A percentile compares a stretch with the other conserved stretches of the same genome.
Conservation (phyloP, 306 rosid genomes). For the Chamaecrista fasciculata region DNA sequence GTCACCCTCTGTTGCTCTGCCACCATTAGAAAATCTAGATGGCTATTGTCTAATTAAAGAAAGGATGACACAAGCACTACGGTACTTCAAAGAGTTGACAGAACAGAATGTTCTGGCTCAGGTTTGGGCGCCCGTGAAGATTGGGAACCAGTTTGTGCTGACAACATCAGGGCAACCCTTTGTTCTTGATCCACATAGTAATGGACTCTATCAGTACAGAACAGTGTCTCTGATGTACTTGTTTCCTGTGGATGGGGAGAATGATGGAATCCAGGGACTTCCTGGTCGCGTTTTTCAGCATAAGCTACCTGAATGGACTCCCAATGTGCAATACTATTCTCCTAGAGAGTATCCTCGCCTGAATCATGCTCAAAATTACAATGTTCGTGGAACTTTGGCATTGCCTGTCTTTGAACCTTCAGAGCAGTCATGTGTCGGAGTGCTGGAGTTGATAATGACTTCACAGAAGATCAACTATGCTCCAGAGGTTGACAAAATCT, state of each 20-base stretch:
- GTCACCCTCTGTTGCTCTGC: conserved; percentile 39
- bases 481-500: conserved; percentile 78
- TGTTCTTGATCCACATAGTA: conserved; percentile 60
- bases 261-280: conserved; percentile 60
- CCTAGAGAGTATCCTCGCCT: conserved; percentile 70
- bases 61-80: conserved; percentile 83
- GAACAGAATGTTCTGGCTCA: conserved; percentile 80
- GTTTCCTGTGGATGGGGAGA: conserved; percentile 69
- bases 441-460: conserved; percentile 83
- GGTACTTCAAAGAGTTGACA: conserved; percentile 63
- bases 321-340: conserved; percentile 85
- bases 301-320: conserved; percentile 87
- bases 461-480: conserved; percentile 75
- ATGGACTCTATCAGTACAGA: conserved; percentile 78
- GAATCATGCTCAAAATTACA: conserved; percentile 66
- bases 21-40: conserved; percentile 45
- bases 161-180: conserved; percentile 94
- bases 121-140: conserved; percentile 85
- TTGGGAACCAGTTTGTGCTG: conserved; percentile 50
- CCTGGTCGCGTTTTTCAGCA: conserved; percentile 87
- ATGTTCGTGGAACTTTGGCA: conserved; percentile 87
- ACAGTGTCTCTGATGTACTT: conserved; percentile 54
- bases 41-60: conserved; percentile 62
- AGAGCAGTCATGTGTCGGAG: conserved; percentile 76
- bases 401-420: conserved; percentile 78